Conservation (phyloP, 164 flowering plant species). For the Euptelea pleiosperma region DNA sequence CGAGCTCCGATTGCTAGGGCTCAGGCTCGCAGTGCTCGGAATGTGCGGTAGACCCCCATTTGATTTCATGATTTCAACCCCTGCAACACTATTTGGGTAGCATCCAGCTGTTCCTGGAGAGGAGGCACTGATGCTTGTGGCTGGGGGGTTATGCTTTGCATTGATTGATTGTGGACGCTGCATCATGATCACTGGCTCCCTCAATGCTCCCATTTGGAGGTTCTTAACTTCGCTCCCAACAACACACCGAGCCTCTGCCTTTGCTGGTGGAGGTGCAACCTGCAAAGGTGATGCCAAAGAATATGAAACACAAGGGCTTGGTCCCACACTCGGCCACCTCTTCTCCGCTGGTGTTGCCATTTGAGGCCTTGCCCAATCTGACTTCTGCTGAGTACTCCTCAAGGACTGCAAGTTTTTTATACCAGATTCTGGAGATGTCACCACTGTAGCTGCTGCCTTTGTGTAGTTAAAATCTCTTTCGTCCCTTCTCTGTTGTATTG, state of each 20-base stretch:
- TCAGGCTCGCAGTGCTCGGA: slow-evolving; percentile 29
- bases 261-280: slow-evolving; percentile 36
- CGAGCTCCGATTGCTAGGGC: slow-evolving; percentile 24
- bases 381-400: slow-evolving; percentile 38
- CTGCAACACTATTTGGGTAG: slow-evolving; percentile 32
- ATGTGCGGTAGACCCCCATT: slow-evolving; percentile 26
- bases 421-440: slow-evolving; percentile 29
- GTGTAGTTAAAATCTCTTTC: slow-evolving; percentile 70
- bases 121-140: slow-evolving; percentile 34
- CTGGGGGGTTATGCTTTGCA: slow-evolving; percentile 28
- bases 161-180: slow-evolving; percentile 63
- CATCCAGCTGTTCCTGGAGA: slow-evolving; percentile 44
- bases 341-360: slow-evolving; percentile 35
- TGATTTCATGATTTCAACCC: slow-evolving; percentile 37
- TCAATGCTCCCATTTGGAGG: slow-evolving; percentile 36
- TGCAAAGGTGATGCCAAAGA: slow-evolving; percentile 42
- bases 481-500: slow-evolving; percentile 54
- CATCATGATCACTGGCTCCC: slow-evolving; percentile 75
- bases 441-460: slow-evolving; percentile 30
- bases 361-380: slow-evolving; percentile 35
- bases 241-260: slow-evolving; percentile 38
- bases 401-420: slow-evolving; percentile 38
- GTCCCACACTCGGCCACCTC: slow-evolving; percentile 45
- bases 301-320: slow-evolving; percentile 38
- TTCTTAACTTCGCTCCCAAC: slow-evolving; percentile 46